Base-by-base conservation (phyloP, 1,139 yeast genomes). In the Blastobotrys ciferrii region DNA sequence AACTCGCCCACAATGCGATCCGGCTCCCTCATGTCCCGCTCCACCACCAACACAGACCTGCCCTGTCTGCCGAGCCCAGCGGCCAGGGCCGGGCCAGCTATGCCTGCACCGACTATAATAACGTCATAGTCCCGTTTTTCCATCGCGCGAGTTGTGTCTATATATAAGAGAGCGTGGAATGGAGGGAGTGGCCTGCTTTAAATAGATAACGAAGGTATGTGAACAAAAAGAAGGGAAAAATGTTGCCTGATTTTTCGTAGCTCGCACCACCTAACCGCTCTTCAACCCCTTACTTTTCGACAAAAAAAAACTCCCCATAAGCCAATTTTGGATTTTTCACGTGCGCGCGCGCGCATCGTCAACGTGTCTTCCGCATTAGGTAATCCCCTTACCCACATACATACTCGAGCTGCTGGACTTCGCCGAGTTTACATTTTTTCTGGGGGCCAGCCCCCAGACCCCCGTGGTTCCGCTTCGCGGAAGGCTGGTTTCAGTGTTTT, bases 1-100 rank as follows among this genome's bases (percentile, higher is more conserved):
- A 92, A 76, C 67, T 92, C 99, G 38, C 99, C 99, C 35, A 92
- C 98, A 51, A 92, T 92, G 58, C 98, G 78, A 67, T 92, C 97
- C 1, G 98, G 98, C 65, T 81, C 86, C 20, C 80, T 68, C 86
- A 96, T 85, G 64, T 88, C 96, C 56, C 98, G 77, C 67, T 92
- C 99, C 23, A 73, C 58, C 12, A 73, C 56, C 12, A 73, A 63
- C 15, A 85, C 92, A 46, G 76, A 75, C 59, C 96, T 76, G 35
- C 98, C 98, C 62, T 87, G 95, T 59, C 94, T 77, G 1, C 96
- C 98, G 51, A 92, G 71, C 2, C 88, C 89, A 0, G 91, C 85
- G 42, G 98, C 98, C 23, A 92, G 76, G 49, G 92, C 82, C 3
- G 98, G 96, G 1, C 99, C 99, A 12, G 87, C 84, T 17, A 92